These are phyloP conservation scores for Fusarium lyarnte DNA, from an alignment of 2,329 filamentous ascomycete genomes.

Conservation along the genomic window DNA sequence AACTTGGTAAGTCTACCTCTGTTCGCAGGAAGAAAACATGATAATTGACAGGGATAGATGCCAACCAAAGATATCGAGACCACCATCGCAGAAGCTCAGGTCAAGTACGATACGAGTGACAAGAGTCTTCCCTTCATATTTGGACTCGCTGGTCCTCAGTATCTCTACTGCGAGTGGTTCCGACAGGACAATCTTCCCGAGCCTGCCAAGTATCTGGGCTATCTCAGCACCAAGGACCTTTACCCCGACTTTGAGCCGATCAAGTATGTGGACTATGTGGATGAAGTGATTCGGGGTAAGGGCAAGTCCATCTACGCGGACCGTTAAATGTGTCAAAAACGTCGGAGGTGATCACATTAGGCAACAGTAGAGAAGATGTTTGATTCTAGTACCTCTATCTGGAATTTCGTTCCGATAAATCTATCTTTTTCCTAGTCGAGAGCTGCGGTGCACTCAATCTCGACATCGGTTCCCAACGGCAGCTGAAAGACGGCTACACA, in stretches of 20 bases:
- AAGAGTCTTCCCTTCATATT: neutral
- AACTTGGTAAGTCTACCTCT: constrained; percentile 9
- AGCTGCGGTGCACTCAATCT: constrained; percentile 73
- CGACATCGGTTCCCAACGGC: constrained; percentile 75
- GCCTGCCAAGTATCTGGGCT: constrained; percentile 19
- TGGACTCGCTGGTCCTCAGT: constrained; percentile 12
- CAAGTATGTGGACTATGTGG: constrained; percentile 24
- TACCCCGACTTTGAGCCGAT: constrained; percentile 24
- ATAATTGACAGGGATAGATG: constrained; percentile 6
- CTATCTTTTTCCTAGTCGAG: neutral
- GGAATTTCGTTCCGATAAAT: neutral
- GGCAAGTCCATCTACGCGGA: constrained; percentile 11
- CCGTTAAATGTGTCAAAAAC: neutral
- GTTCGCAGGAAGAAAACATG: rapidly evolving
- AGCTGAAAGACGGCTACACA: constrained; percentile 80
- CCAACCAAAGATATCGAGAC: constrained; percentile 8
- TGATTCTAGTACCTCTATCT: neutral
- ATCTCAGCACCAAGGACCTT: constrained; percentile 24
- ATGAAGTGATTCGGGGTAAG: constrained; percentile 19
- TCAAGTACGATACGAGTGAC: neutral
- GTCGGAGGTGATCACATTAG: neutral
- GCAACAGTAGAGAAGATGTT: neutral
- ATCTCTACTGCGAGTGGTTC: constrained; percentile 28
- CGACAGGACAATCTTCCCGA: constrained; percentile 31
- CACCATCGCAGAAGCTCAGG: neutral